phyloP scores from a whole-genome alignment of 1,284 basidiomycete species.

The Hemileia vastatrix region DNA sequence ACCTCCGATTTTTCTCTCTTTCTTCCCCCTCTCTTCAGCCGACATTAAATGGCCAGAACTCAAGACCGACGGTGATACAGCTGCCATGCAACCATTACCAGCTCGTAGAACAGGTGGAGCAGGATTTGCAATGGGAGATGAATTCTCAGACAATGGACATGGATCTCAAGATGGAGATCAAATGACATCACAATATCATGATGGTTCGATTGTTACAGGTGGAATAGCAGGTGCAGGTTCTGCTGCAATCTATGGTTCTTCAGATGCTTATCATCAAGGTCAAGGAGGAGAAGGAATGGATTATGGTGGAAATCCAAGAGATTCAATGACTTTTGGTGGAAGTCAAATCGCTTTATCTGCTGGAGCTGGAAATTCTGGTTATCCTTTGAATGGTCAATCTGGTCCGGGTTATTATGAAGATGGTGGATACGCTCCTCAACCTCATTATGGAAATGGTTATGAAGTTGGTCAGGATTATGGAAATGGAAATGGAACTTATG shows the following conservation, averaged over 20 bases:
- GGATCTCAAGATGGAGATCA: neutral
- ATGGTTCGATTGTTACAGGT: neutral
- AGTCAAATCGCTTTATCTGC: neutral
- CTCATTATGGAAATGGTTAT: neutral
- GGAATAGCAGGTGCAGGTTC: neutral
- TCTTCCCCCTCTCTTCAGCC: constrained; percentile 14
- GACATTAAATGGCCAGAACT: constrained; percentile 44
- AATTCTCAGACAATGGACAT: constrained; percentile 29
- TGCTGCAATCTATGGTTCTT: neutral
- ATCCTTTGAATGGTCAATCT: neutral
- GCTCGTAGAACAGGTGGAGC: constrained; percentile 39
- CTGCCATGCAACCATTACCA: constrained; percentile 37
- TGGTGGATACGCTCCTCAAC: neutral
- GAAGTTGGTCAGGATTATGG: neutral
- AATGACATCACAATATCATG: neutral
- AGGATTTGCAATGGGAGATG: constrained; percentile 42
- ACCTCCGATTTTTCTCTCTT: no score
- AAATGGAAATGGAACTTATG: neutral
- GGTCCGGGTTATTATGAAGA: neutral
- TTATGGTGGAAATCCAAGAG: neutral
- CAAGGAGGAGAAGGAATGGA: neutral
- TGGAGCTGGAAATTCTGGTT: neutral
- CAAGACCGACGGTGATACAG: constrained; percentile 34
- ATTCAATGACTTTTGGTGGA: neutral
- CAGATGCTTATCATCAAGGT: neutral